Evolutionary conservation across 495 filamentous ascomycete species (phyloP), one percentile per base, ranked within the genome.

Genomic region (Aspergillus ellipticus): DNA sequence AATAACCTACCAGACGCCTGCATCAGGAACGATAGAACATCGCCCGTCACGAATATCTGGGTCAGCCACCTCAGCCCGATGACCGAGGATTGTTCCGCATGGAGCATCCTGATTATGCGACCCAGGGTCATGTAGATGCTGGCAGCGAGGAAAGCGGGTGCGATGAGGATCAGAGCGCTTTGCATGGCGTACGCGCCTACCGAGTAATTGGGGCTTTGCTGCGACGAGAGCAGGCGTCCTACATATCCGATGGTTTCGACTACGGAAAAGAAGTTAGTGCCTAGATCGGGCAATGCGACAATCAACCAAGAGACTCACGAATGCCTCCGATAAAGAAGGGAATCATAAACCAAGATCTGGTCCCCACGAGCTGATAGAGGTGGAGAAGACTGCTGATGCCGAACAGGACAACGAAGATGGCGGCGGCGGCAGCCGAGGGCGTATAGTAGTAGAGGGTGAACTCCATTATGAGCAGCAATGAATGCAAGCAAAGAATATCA

Each of bases 111-210:
- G 31, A 83, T 79, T 15, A 83, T 64, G 0, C 81, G 71, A 0
- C 75, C 82, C 8, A 85, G 76, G 6, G 74, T 71, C 79, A 82
- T 84, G 60, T 83, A 83, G 24, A 84, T 76, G 1, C 77, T 79
- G 0, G 81, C 82, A 0, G 81, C 79, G 31, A 77, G 73, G 39
- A 81, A 70, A 8, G 76, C 79, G 8, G 80, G 81, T 1, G 77
- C 75, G 21, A 82, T 66, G 8, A 83, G 66, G 26, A 81, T 73
- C n/a, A 81, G 67, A 13, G 75, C 51, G n/a, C 71, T 73, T 64
- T 82, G 78, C 56, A 75, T 73, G 49, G 80, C 64, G 60, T 80
- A 85, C 0, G 79, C 74, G 3, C 65, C 64, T 17, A 61, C 59
- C 5, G 61, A 71, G 26, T 41, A 70, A 33, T 74, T 49, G 3